phyloP scores from a whole-genome alignment of 352 stramenopile species.

The Pythium chondricola region DNA sequence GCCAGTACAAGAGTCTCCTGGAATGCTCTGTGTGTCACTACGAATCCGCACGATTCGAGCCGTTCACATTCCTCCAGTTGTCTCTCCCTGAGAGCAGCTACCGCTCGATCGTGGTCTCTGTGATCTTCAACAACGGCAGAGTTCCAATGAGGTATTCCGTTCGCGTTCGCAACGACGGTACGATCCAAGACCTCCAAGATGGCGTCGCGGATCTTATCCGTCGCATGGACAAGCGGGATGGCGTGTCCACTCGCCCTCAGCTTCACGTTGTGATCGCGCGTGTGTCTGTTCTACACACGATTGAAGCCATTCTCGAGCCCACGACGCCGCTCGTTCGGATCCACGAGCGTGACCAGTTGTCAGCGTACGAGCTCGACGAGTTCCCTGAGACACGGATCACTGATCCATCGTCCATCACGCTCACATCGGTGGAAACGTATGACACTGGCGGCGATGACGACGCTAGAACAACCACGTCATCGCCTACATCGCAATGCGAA shows the following conservation, averaged over 20 bases:
- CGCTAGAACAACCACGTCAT: too few relatives aligned
- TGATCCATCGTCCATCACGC: conserved; percentile 2
- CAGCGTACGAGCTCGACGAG: conserved; percentile 61
- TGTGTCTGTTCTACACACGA: conserved; percentile 48
- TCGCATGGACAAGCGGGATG: conserved; percentile 21
- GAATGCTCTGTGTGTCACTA: conserved; percentile 95
- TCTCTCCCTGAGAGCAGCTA: conserved; percentile 75
- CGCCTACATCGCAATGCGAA: too few relatives aligned
- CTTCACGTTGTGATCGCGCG: conserved; percentile 48
- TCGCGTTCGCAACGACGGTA: conserved; percentile 51
- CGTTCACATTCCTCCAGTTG: conserved; percentile 88
- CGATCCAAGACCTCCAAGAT: conserved; percentile 57
- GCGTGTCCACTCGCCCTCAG: neutral
- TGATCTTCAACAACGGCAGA: conserved; percentile 71
- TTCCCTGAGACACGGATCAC: neutral
- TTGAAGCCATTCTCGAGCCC: conserved; percentile 61
- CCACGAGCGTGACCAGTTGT: conserved; percentile 70
- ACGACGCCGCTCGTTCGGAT: conserved; percentile 60
- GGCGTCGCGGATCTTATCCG: conserved; percentile 41
- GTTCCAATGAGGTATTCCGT: conserved; percentile 78
- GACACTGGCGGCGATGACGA: neutral
- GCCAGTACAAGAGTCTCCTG: conserved; percentile 97
- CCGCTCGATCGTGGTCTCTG: conserved; percentile 64
- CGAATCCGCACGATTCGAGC: conserved; percentile 89
- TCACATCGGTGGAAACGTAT: neutral